Evolutionary conservation across 495 filamentous ascomycete species (phyloP).

Genomic region (Xylaria venustula): DNA sequence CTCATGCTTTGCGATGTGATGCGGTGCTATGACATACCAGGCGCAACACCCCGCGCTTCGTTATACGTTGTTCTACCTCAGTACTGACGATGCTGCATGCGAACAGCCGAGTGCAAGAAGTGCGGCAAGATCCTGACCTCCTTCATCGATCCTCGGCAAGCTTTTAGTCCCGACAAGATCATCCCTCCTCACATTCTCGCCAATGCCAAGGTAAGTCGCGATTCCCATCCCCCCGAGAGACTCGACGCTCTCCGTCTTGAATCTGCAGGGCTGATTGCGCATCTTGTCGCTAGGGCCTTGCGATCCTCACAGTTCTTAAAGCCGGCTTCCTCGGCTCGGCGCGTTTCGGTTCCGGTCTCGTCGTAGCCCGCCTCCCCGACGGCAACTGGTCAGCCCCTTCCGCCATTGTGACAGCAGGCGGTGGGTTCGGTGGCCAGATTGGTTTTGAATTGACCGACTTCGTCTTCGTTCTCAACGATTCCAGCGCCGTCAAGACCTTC

Average conservation of each 20-base stretch:
- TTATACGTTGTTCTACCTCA: background rate
- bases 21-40: background rate
- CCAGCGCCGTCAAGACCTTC: constrained; percentile 87
- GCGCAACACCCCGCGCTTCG: constrained; percentile 7
- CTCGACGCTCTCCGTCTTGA: too few relatives aligned
- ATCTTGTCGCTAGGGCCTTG: constrained; percentile 69
- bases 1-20: background rate
- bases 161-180: constrained; percentile 95
- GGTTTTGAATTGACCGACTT: constrained; percentile 98
- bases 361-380: constrained; percentile 89
- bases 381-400: constrained; percentile 92
- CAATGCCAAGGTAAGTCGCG: constrained; percentile 78
- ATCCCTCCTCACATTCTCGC: constrained; percentile 90
- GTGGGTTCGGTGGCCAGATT: constrained; percentile 94
- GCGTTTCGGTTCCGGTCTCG: constrained; percentile 89
- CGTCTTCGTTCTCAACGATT: constrained; percentile 97
- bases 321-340: constrained; percentile 92
- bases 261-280: background rate
- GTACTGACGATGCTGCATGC: background rate
- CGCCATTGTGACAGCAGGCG: constrained; percentile 86
- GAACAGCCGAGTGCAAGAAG: constrained; percentile 83
- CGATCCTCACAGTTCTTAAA: constrained; percentile 92
- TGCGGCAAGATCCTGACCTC: constrained; percentile 90
- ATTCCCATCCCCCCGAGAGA: too few relatives aligned
- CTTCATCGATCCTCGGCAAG: constrained; percentile 90